Percentiles rank a stretch among this genome's conserved stretches.
Conservation (phyloP, 1,284 basidiomycete species). For the Gomphus sp. region DNA sequence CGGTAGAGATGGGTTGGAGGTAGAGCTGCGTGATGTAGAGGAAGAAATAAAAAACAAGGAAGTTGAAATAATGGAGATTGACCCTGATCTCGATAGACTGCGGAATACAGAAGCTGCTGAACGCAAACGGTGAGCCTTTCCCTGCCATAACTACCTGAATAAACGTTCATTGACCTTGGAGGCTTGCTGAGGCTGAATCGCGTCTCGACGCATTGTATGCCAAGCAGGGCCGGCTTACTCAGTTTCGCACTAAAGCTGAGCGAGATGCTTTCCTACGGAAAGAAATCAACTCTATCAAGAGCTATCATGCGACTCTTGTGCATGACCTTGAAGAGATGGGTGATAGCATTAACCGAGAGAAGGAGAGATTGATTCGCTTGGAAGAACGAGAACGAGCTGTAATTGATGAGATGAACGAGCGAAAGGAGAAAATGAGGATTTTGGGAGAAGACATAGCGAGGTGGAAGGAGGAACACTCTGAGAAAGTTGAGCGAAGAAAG, state of each 20-base stretch:
- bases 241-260: conserved; percentile 77
- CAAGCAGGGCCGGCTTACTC: conserved; percentile 81
- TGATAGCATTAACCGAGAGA: conserved; percentile 37
- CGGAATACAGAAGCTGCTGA: conserved; percentile 56
- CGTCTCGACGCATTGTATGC: conserved; percentile 68
- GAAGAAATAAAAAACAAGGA: conserved; percentile 58
- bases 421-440: conserved; percentile 58
- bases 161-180: conserved; percentile 14
- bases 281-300: conserved; percentile 65
- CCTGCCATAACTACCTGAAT: neutral
- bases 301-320: conserved; percentile 43
- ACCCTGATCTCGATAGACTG: conserved; percentile 55
- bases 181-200: conserved; percentile 65
- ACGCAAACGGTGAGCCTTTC: conserved; percentile 40
- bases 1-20: conserved; percentile 3
- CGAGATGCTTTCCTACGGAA: conserved; percentile 70
- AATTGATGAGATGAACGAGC: conserved; percentile 67
- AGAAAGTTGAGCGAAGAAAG: conserved; percentile 75
- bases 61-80: conserved; percentile 52
- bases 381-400: conserved; percentile 54
- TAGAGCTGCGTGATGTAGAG: conserved; percentile 30
- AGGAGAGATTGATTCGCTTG: conserved; percentile 42
- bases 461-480: conserved; percentile 66
- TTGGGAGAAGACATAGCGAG: conserved; percentile 56
- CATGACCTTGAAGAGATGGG: conserved; percentile 39